Conservation (phyloP, 1,284 basidiomycete species). For the Ganoderma lucidum region DNA sequence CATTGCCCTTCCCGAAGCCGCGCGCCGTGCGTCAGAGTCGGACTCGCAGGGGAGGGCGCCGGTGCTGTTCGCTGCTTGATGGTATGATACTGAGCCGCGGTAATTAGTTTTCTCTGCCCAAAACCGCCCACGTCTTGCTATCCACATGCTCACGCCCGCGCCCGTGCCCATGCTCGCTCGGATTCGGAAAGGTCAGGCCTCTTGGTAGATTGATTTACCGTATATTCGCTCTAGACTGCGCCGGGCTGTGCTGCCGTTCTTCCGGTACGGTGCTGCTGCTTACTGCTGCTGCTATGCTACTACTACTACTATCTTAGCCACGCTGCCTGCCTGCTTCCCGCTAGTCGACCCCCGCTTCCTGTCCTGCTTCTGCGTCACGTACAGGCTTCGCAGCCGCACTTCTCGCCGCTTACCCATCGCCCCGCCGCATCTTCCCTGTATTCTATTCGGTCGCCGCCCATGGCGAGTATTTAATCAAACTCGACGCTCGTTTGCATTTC, state of each 20-base stretch:
- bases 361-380: conserved; percentile 13
- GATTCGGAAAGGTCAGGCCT: neutral
- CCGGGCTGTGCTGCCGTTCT: neutral
- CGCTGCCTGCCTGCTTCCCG: conserved; percentile 10
- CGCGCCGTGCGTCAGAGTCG: conserved; percentile 7
- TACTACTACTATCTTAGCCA: conserved; percentile 13
- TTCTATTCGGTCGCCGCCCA: conserved; percentile 23
- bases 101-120: conserved; percentile 3
- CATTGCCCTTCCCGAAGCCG: neutral
- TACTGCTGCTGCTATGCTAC: neutral
- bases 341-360: conserved; percentile 17
- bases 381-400: conserved; percentile 14
- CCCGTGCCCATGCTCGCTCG: neutral
- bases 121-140: conserved; percentile 1
- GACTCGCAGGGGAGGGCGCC: conserved; percentile 1
- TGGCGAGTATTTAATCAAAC: conserved; percentile 19
- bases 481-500: conserved; percentile 12
- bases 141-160: neutral
- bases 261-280: neutral
- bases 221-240: conserved; percentile 4
- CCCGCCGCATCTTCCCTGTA: conserved; percentile 16
- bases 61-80: neutral
- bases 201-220: conserved; percentile 5
- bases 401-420: conserved; percentile 17
- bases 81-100: conserved; percentile 2